Evolutionary conservation across 768 basidiomycete species (phyloP).

Genomic region (Collybia mongolica): DNA sequence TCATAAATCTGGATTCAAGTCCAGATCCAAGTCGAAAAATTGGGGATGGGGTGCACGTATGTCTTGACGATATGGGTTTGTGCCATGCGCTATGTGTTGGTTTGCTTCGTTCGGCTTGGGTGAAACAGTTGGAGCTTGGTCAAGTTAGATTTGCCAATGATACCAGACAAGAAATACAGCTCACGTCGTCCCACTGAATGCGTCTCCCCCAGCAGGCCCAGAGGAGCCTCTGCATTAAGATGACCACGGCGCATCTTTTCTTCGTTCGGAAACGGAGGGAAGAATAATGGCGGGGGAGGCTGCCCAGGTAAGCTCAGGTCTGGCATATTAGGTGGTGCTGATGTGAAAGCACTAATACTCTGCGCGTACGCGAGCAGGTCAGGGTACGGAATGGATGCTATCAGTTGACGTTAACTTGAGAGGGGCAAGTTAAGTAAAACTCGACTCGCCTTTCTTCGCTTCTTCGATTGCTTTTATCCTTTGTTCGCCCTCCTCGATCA

Average conservation of each 20-base stretch:
- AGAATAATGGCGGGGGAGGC: constrained; percentile 76
- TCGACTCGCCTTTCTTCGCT: constrained; percentile 62
- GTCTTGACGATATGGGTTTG: constrained; percentile 74
- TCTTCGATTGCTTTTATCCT: constrained; percentile 66
- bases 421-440: background rate
- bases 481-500: constrained; percentile 76
- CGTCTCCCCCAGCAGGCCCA: constrained; percentile 77
- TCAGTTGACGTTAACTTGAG: background rate
- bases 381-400: constrained; percentile 80
- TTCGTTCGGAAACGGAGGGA: constrained; percentile 89
- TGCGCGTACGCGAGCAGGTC: constrained; percentile 84
- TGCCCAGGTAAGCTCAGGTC: constrained; percentile 69
- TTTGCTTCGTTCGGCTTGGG: constrained; percentile 49
- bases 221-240: constrained; percentile 77
- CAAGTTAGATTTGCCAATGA: constrained; percentile 7
- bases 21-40: constrained; percentile 78
- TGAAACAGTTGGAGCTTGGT: constrained; percentile 59
- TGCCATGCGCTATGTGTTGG: constrained; percentile 43
- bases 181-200: constrained; percentile 77
- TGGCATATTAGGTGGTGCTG: constrained; percentile 86
- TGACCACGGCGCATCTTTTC: constrained; percentile 86
- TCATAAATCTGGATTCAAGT: constrained; percentile 79
- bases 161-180: constrained; percentile 17
- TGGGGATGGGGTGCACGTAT: constrained; percentile 57
- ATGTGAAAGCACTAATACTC: constrained; percentile 82